Percentiles rank a stretch among this genome's conserved stretches.
These are phyloP conservation scores for Monosporascus sp. DNA, from an alignment of 2,329 filamentous ascomycete species.

Conservation along the genomic window DNA sequence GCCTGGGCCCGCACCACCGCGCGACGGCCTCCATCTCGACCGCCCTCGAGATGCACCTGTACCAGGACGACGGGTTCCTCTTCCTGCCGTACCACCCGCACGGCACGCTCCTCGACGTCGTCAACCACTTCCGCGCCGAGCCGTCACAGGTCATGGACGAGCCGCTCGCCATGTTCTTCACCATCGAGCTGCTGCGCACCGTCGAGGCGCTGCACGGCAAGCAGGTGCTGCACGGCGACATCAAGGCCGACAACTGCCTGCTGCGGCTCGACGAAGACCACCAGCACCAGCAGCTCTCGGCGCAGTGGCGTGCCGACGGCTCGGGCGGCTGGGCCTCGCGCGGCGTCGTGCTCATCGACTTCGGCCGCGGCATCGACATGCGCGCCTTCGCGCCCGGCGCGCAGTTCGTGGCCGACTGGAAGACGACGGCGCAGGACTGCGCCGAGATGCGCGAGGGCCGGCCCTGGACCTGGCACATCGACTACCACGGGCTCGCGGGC, in stretches of 20 bases:
- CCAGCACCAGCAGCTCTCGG: constrained; percentile 39
- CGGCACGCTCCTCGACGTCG: constrained; percentile 89
- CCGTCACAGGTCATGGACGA: constrained; percentile 79
- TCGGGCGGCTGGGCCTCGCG: constrained; percentile 72
- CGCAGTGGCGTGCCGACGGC: constrained; percentile 69
- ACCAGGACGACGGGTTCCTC: constrained; percentile 83
- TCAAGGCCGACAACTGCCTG: constrained; percentile 94
- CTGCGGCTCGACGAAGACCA: constrained; percentile 65
- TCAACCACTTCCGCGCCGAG: constrained; percentile 79
- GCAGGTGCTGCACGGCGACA: constrained; percentile 81
- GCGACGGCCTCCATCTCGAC: constrained; percentile 73
- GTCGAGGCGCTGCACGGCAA: constrained; percentile 80
- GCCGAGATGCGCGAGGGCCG: constrained; percentile 91
- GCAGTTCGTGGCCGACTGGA: constrained; percentile 94
- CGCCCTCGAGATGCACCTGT: constrained; percentile 88
- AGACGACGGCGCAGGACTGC: constrained; percentile 81
- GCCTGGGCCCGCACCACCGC: constrained; percentile 67
- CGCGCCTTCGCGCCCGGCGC: constrained; percentile 70
- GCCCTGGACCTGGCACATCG: constrained; percentile 96
- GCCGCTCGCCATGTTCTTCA: constrained; percentile 88
- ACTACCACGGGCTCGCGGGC: constrained; percentile 89
- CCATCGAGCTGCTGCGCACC: constrained; percentile 84
- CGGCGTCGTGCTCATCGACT: constrained; percentile 86
- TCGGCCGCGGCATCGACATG: constrained; percentile 94
- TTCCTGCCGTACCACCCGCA: constrained; percentile 83